Evolutionary conservation across 208 protist genomes (phyloP).

Genomic region (Porcisia hertigi): DNA sequence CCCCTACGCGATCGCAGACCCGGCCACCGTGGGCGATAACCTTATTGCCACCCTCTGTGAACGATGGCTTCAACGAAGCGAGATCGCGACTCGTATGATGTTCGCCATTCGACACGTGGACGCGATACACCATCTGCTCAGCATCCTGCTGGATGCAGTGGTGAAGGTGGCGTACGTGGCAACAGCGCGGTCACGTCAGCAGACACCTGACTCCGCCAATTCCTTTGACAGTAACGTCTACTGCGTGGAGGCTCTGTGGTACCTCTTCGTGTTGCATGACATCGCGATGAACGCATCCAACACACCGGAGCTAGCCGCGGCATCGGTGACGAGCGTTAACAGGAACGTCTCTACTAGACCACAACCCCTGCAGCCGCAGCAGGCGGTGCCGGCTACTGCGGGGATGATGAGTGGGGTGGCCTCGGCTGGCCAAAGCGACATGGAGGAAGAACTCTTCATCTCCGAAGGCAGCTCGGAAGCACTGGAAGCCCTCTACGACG

Average conservation of each 20-base stretch:
- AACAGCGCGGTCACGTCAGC: constrained; percentile 15
- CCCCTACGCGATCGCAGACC: constrained; percentile 14
- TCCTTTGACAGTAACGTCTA: constrained; percentile 19
- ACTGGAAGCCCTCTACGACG: constrained; percentile 21
- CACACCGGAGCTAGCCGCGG: background rate
- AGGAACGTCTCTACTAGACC: constrained; percentile 2
- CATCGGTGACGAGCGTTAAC: constrained; percentile 20
- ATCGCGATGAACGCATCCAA: constrained; percentile 40
- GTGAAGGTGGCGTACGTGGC: constrained; percentile 54
- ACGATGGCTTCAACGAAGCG: constrained; percentile 22
- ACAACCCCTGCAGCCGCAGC: constrained; percentile 3
- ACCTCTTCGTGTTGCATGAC: constrained; percentile 60
- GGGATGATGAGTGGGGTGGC: background rate
- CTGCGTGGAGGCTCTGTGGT: constrained; percentile 40
- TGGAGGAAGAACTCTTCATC: constrained; percentile 13
- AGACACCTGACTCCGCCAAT: background rate
- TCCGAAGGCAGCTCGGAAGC: constrained; percentile 11
- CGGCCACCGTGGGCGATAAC: background rate
- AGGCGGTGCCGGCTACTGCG: background rate
- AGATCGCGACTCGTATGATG: constrained; percentile 60
- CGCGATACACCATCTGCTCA: constrained; percentile 56
- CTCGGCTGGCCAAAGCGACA: background rate
- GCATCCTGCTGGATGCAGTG: constrained; percentile 72
- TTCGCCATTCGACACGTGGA: constrained; percentile 74
- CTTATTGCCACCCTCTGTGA: constrained; percentile 6